Base-by-base conservation (phyloP, 805 yeast genomes). In the Wickerhamomyces silvicola region DNA sequence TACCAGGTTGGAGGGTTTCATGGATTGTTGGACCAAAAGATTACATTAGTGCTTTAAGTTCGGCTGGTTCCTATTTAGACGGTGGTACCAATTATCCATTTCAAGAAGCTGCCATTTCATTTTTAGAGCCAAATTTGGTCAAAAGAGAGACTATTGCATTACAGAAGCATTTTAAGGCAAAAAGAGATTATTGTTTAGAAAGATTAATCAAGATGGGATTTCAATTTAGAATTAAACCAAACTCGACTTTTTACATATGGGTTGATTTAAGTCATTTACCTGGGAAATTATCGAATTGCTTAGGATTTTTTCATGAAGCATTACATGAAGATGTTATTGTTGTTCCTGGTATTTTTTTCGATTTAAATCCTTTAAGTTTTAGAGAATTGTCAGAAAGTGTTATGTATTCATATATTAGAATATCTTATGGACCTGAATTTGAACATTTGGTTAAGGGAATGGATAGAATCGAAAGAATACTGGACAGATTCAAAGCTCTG, bases 21-120 rank as follows among this genome's bases (percentile, higher is more conserved):
- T 74, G 81, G 81, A 62, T 74, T 33, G 57, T 74, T 37, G 81
- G 80, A 2, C 81, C 81, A 12, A 78, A 72, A 43, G 74, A 70
- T 31, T 74, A 74, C 46, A 70, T 74, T 41, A 59, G 57, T 32
- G 72, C 77, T 4, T 60, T 74, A 38, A 60, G 72, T 31, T 68
- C 76, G 17, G 77, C 79, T 5, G 81, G 80, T 3, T 73, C 79
- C 1, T 74, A 59, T 38, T 54, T 74, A 37, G 81, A 74, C 39
- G 81, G 81, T 28, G 81, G 81, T 19, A 61, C 75, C 14, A 74
- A 74, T 45, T 70, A 72, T 18, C 79, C 80, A 1, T 72, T 74
- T 62, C 81, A 74, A 43, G 69, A 66, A 42, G 78, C 75, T 20
- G 79, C 80, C 1, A 57, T 72, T 16, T 70, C 72, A 27, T 68